Conservation (phyloP, 768 basidiomycete genomes). For the Rhodotorula graminis region DNA sequence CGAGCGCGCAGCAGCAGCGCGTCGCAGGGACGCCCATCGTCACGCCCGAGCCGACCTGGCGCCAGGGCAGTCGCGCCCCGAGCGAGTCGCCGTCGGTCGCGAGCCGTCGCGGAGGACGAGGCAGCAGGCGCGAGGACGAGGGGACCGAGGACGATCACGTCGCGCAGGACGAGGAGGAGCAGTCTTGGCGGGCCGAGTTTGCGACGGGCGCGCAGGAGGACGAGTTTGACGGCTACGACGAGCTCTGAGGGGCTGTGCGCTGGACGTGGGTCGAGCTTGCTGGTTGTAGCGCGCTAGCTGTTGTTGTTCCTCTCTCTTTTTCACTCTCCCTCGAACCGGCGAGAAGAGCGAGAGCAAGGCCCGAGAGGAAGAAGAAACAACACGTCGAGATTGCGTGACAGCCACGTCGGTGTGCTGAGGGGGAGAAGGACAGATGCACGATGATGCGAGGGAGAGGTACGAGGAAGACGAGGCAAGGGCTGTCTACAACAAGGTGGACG, state of each 20-base stretch:
- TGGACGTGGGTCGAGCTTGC: too few relatives aligned
- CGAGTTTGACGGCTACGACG: constrained; percentile 49
- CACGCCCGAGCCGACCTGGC: constrained; percentile 33
- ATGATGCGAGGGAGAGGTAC: too few relatives aligned
- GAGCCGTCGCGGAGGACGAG: not conserved
- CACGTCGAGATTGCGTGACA: too few relatives aligned
- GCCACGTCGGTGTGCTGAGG: too few relatives aligned
- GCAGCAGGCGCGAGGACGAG: constrained; percentile 44
- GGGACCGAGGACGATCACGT: constrained; percentile 49
- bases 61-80: constrained; percentile 10
- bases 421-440: too few relatives aligned
- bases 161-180: constrained; percentile 50
- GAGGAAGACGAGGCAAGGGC: too few relatives aligned
- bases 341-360: too few relatives aligned
- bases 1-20: not conserved
- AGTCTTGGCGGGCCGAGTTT: constrained; percentile 49
- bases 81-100: constrained; percentile 11
- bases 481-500: not conserved
- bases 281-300: too few relatives aligned
- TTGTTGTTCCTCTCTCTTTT: too few relatives aligned
- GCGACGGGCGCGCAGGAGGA: constrained; percentile 45
- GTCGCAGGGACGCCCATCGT: constrained; percentile 11
- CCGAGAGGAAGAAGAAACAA: too few relatives aligned
- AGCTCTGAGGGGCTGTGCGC: constrained; percentile 8
- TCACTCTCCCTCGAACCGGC: too few relatives aligned